Conservation (phyloP, 148 eudicot genomes). For the Rhododendron simsii region DNA sequence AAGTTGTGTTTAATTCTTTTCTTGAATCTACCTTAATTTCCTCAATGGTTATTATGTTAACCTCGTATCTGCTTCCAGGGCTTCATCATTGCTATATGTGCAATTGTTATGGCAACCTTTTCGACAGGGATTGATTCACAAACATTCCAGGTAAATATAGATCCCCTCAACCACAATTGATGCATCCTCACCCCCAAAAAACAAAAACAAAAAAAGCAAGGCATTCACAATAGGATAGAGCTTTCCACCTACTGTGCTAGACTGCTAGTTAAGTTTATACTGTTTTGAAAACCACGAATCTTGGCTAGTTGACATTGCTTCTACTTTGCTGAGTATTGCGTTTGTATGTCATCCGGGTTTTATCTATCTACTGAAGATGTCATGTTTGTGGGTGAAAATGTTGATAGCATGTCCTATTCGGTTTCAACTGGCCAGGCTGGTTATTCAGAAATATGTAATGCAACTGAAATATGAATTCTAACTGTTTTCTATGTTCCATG, state of each 20-base stretch:
- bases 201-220: background rate
- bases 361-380: background rate
- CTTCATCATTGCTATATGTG: slow-evolving; percentile 75
- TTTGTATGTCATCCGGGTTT: background rate
- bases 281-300: background rate
- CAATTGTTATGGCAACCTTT: slow-evolving; percentile 93
- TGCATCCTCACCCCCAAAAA: background rate
- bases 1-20: background rate
- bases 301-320: background rate
- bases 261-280: background rate
- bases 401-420: background rate
- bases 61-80: slow-evolving; percentile 38
- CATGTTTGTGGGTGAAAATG: background rate
- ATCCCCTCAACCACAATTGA: background rate
- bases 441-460: background rate
- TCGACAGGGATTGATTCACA: slow-evolving; percentile 95
- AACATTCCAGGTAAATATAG: slow-evolving; percentile 73
- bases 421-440: background rate
- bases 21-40: background rate
- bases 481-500: background rate
- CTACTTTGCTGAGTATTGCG: background rate
- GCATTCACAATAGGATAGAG: background rate
- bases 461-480: background rate
- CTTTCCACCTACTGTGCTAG: background rate
- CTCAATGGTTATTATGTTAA: background rate